Base-by-base conservation (phyloP, 2,329 filamentous ascomycete genomes). In the Xylaria sp. region DNA sequence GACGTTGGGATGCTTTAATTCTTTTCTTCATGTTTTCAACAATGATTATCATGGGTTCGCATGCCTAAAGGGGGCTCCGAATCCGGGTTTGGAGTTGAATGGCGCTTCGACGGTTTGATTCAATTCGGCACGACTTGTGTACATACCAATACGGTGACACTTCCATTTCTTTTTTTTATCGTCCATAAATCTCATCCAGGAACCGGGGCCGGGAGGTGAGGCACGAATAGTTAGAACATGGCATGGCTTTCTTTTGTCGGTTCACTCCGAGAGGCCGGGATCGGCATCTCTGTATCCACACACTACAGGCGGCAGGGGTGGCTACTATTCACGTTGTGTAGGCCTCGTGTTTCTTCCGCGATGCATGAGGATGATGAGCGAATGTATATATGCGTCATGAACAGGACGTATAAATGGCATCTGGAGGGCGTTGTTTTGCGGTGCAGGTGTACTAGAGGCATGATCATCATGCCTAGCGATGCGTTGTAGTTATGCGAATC, bases 71-170 rank as follows among this genome's bases (percentile, higher is more conserved):
- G 21, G n/a, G 44, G 33, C 38, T 54, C 27, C 33, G 47, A 49
- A 21, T 41, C 41, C 40, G 57, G 57, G 27, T n/a, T 15, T 29
- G 25, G 43, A 41, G 31, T 38, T 27, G 10, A 58, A 27, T 29
- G 60, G 63, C 60, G 60, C 58, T 62, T 23, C 11, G 21, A 38
- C 35, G 38, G 47, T 8, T 56, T 57, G 51, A 25, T 25, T 46
- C 6, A 41, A 47, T 19, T 11, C 40, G n/a, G 33, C 44, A 48
- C 57, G 23, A 38, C 25, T 52, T 44, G 21, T 62, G 55, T 64
- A 62, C 29, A 60, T 65, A 58, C 54, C 21, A 48, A 44, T 35
- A 44, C 33, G 54, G 52, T 19, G 29, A n/a, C n/a, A n/a, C n/a
- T 37, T 54, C 33, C 31, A 13, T 41, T 57, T 40, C 27, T 21